phyloP scores from a whole-genome alignment of 78 protist genomes.

The Dictyostelium capitatum region DNA sequence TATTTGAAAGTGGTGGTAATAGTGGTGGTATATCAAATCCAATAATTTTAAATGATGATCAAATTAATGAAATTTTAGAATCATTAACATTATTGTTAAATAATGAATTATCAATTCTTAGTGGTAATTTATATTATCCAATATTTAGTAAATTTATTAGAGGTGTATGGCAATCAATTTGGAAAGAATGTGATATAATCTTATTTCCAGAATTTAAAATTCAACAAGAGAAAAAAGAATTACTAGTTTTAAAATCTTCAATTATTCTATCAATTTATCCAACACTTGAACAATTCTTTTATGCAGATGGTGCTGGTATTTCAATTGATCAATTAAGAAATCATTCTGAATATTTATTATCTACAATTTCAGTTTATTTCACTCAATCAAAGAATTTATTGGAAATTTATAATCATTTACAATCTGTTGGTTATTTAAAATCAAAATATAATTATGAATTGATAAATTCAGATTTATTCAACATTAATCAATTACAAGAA shows the following conservation, averaged over 20 bases:
- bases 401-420: not conserved
- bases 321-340: slow-evolving; percentile 27
- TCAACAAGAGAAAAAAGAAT: not conserved
- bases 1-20: not conserved
- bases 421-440: not conserved
- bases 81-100: not conserved
- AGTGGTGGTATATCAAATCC: too few species aligned
- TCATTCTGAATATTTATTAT: slow-evolving; percentile 4
- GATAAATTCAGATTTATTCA: not conserved
- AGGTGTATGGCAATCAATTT: slow-evolving; percentile 55
- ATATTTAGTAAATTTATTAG: slow-evolving; percentile 32
- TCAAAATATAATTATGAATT: not conserved
- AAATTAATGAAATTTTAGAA: not conserved
- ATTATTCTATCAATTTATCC: slow-evolving; percentile 10
- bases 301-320: slow-evolving; percentile 52
- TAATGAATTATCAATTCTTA: slow-evolving; percentile 45
- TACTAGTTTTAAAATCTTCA: not conserved
- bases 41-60: not conserved
- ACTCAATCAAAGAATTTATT: not conserved
- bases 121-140: slow-evolving; percentile 50
- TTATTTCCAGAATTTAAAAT: slow-evolving; percentile 17
- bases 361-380: not conserved
- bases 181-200: slow-evolving; percentile 22
- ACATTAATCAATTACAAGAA: not conserved
- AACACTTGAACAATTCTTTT: slow-evolving; percentile 24